Base-by-base conservation (phyloP, 148 eudicot species). In the Fagopyrum tataricum region DNA sequence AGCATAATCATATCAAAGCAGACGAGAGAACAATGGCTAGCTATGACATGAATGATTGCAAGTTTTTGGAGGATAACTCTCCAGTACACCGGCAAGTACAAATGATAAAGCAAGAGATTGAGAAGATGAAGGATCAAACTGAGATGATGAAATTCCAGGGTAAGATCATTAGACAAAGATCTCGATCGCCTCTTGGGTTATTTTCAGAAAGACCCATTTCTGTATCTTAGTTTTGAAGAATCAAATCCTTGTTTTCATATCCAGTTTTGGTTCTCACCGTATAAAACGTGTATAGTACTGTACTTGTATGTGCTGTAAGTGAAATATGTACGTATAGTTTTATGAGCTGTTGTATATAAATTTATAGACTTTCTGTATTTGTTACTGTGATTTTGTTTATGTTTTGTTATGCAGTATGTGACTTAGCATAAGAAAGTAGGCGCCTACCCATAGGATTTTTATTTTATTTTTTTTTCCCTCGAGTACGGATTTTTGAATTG, bases 81-180 rank as follows among this genome's bases (percentile, higher is more conserved):
- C 24, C 61, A 55, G 26, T n/a, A 20, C 61, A 55, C 61, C 11
- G 26, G 11, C 61, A 55, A 55, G 20, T 55, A n/a, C 7, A 24
- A 55, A 55, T n/a, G 26, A 55, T 55, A 6, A 55, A 55, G 61
- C 61, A 55, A 55, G 61, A 55, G 61, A 55, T 55, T 4, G 24
- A 55, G 31, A 20, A 55, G 61, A 18, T 55, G 7, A 55, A 20
- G 20, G 24, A 6, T 55, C 61, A 55, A 4, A 18, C 61, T 23
- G 61, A 20, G 61, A 55, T 55, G 61, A 55, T 9, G 61, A 18
- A 7, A 55, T 3, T 20, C 8, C 23, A 0, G 61, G 26, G 61
- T 55, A 55, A 55, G 12, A 55, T 55, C 2, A 7, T 2, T 20
- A 55, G 61, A 11, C 61, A 20, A 24, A 55, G 61, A n/a, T 55